A percentile compares a stretch with the other conserved stretches of the same genome.
These are phyloP conservation scores for Verticillium klebahnii DNA, from an alignment of 2,329 filamentous ascomycete species.

Conservation along the genomic window DNA sequence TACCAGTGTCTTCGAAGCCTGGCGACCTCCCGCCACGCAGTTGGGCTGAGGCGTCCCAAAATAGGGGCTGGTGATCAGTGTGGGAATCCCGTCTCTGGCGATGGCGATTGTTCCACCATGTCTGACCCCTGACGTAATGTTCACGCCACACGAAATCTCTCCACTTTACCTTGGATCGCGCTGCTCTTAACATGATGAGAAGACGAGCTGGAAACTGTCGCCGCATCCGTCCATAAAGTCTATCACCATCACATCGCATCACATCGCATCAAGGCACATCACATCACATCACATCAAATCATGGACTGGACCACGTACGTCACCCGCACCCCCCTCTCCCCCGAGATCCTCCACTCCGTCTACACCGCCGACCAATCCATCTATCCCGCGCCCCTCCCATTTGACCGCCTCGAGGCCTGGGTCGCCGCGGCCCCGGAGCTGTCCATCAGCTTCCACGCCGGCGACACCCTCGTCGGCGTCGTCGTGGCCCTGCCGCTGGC, in stretches of 20 bases:
- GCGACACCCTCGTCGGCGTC: constrained; percentile 15
- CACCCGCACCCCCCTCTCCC: constrained; percentile 7
- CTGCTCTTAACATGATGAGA: not conserved
- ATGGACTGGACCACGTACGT: not conserved
- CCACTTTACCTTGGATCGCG: not conserved
- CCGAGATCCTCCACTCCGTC: constrained; percentile 14
- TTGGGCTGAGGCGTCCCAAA: too few species aligned
- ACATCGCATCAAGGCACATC: not conserved
- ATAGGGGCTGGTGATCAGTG: too few species aligned
- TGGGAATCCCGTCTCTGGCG: too few species aligned
- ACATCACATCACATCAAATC: not conserved
- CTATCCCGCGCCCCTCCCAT: constrained; percentile 27
- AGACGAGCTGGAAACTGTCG: not conserved
- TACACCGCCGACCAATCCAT: constrained; percentile 25
- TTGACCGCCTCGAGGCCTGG: constrained; percentile 23
- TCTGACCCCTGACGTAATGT: not conserved
- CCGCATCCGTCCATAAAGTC: not conserved
- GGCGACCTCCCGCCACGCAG: too few species aligned
- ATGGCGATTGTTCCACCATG: too few species aligned
- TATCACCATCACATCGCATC: too few species aligned
- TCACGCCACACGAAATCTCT: not conserved
- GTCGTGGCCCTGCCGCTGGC: constrained; percentile 25
- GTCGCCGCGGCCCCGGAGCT: constrained; percentile 19
- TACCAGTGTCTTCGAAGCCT: too few species aligned
- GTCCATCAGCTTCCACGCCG: constrained; percentile 17